Percentiles rank a stretch among this genome's conserved stretches.
Evolutionary conservation across 2,329 filamentous ascomycete species (phyloP).

Genomic region (Claviceps pusilla): DNA sequence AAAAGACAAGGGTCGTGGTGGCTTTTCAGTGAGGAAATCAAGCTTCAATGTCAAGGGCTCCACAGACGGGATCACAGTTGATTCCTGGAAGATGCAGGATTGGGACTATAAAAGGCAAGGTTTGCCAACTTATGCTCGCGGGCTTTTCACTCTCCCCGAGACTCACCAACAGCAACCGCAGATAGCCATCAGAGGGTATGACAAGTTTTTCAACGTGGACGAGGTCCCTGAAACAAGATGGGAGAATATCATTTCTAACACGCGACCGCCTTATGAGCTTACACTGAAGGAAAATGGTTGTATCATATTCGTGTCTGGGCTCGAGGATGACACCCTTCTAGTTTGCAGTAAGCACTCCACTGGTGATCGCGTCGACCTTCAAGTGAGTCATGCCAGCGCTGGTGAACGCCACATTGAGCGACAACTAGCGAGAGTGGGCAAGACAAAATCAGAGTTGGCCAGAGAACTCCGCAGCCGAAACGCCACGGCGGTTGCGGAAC

Average conservation of each 20-base stretch:
- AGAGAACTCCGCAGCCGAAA: conserved; percentile 63
- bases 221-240: conserved; percentile 75
- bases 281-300: conserved; percentile 99
- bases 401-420: conserved; percentile 70
- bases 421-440: conserved; percentile 65
- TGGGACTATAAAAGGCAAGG: conserved; percentile 86
- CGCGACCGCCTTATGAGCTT: conserved; percentile 79
- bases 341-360: conserved; percentile 99
- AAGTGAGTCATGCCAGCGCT: conserved; percentile 66
- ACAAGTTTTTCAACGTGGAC: conserved; percentile 95
- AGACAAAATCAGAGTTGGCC: conserved; percentile 65
- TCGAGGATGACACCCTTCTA: conserved; percentile 76
- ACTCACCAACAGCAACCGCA: conserved; percentile 50
- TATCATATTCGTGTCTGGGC: conserved; percentile 89
- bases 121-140: conserved; percentile 82
- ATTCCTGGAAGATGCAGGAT: conserved; percentile 88
- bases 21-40: conserved; percentile 66
- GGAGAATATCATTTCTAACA: conserved; percentile 60
- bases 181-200: conserved; percentile 81
- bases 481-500: conserved; percentile 84
- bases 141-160: conserved; percentile 71
- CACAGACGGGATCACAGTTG: conserved; percentile 50
- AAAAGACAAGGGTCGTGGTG: conserved; percentile 40
- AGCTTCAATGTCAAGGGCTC: conserved; percentile 54
- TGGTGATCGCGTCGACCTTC: conserved; percentile 55